A percentile compares a stretch with the other conserved stretches of the same genome.
Conservation (phyloP, 768 basidiomycete genomes). For the Leccinum subtestaceum region DNA sequence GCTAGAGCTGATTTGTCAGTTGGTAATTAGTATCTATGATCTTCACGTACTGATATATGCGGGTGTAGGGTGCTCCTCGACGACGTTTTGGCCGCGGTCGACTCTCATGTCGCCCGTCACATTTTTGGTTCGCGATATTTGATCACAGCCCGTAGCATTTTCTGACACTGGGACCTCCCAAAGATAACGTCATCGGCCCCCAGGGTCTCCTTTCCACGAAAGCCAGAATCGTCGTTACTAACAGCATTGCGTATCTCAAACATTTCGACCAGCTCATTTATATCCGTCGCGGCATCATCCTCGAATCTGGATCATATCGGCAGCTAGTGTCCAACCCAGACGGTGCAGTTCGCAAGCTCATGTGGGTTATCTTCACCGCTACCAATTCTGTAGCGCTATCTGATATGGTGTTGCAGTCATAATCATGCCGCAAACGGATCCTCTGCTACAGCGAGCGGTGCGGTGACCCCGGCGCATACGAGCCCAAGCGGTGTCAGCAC, state of each 20-base stretch:
- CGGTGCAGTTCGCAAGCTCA: constrained; percentile 68
- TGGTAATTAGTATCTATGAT: too few species aligned
- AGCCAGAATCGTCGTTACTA: constrained; percentile 83
- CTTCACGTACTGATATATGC: not conserved
- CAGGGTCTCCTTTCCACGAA: constrained; percentile 78
- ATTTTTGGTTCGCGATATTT: constrained; percentile 56
- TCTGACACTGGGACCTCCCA: constrained; percentile 7
- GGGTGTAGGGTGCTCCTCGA: constrained; percentile 67
- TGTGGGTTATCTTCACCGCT: constrained; percentile 41
- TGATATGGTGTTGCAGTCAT: constrained; percentile 28
- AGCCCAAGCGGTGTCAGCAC: constrained; percentile 26
- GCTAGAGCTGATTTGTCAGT: constrained; percentile 83
- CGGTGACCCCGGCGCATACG: constrained; percentile 46
- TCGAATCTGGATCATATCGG: constrained; percentile 70
- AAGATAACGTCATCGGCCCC: constrained; percentile 85
- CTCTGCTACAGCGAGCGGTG: constrained; percentile 44
- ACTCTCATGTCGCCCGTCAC: constrained; percentile 85
- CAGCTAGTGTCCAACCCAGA: constrained; percentile 57
- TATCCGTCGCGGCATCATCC: constrained; percentile 77
- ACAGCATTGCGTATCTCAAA: constrained; percentile 79
- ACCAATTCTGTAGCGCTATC: not conserved
- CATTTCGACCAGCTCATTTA: constrained; percentile 74
- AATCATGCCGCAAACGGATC: constrained; percentile 44
- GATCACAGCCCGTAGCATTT: not conserved
- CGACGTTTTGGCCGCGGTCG: constrained; percentile 84